Evolutionary conservation across 768 basidiomycete genomes (phyloP).

Genomic region (Boletus barrowsii): DNA sequence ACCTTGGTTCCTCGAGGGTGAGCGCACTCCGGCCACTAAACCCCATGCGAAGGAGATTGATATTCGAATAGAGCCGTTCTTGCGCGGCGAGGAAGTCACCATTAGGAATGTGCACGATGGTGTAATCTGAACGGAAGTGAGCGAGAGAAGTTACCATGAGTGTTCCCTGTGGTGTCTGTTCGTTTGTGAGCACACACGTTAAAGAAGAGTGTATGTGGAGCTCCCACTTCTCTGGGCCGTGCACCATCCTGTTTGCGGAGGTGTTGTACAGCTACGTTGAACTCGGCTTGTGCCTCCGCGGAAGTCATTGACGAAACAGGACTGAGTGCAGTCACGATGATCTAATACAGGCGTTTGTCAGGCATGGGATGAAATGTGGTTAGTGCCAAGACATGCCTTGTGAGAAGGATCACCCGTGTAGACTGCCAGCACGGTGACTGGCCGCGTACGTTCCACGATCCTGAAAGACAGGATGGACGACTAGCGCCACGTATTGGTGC

Average conservation of each 20-base stretch:
- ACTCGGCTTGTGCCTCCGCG: slow-evolving; percentile 48
- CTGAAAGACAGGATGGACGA: slow-evolving; percentile 30
- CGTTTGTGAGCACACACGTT: slow-evolving; percentile 4
- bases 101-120: slow-evolving; percentile 74
- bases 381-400: slow-evolving; percentile 39
- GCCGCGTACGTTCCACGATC: slow-evolving; percentile 65
- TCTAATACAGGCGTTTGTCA: slow-evolving; percentile 37
- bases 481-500: background rate
- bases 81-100: slow-evolving; percentile 60
- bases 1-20: slow-evolving; percentile 73
- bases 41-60: slow-evolving; percentile 81
- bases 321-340: slow-evolving; percentile 55
- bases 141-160: slow-evolving; percentile 83
- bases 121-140: slow-evolving; percentile 84
- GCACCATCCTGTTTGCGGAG: slow-evolving; percentile 66
- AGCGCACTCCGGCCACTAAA: slow-evolving; percentile 76
- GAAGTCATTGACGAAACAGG: slow-evolving; percentile 42
- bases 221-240: slow-evolving; percentile 60
- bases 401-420: slow-evolving; percentile 75
- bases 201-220: background rate
- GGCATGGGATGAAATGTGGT: slow-evolving; percentile 3
- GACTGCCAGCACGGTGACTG: slow-evolving; percentile 62
- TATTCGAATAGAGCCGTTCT: slow-evolving; percentile 75
- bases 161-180: slow-evolving; percentile 59
- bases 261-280: slow-evolving; percentile 58